A percentile compares a stretch with the other conserved stretches of the same genome.
These are phyloP conservation scores for Cucurbita maxima DNA, from an alignment of 306 rosid genomes.

Conservation along the genomic window DNA sequence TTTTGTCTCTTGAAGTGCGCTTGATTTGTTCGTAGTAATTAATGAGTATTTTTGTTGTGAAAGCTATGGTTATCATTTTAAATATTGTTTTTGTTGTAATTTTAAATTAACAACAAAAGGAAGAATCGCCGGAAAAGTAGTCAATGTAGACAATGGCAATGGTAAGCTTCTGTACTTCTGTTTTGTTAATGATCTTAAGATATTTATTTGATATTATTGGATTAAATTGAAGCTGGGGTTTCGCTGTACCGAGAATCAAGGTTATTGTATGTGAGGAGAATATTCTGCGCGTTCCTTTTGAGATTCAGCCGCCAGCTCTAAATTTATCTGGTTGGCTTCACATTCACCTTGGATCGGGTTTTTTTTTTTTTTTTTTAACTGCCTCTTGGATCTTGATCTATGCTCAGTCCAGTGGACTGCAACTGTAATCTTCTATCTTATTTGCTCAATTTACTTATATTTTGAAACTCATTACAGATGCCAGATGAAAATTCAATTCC, in stretches of 20 bases:
- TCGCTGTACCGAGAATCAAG: not conserved
- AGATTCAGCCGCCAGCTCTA: not conserved
- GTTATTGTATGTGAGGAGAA: not conserved
- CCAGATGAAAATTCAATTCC: conserved; percentile 33
- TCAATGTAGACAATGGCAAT: not conserved
- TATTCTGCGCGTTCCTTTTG: not conserved
- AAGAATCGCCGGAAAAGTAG: not conserved
- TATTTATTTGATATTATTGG: not conserved
- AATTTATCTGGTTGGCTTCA: not conserved
- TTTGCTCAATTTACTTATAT: not conserved
- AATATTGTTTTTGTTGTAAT: not conserved
- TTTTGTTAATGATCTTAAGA: not conserved
- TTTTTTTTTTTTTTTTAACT: not conserved
- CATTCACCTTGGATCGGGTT: not conserved
- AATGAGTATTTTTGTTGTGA: not conserved
- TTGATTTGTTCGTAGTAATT: not conserved
- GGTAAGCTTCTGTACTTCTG: not conserved
- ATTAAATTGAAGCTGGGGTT: not conserved
- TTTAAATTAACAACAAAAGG: not conserved
- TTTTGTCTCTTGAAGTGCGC: not conserved
- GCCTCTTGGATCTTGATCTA: not conserved
- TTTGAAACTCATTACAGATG: conserved; percentile 24
- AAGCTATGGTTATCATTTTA: not conserved
- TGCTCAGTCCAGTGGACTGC: not conserved
- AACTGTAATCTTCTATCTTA: not conserved